A percentile compares a stretch with the other conserved stretches of the same genome.
phyloP scores from a whole-genome alignment of 108 stramenopile genomes.

The Conticribra weissflogii region DNA sequence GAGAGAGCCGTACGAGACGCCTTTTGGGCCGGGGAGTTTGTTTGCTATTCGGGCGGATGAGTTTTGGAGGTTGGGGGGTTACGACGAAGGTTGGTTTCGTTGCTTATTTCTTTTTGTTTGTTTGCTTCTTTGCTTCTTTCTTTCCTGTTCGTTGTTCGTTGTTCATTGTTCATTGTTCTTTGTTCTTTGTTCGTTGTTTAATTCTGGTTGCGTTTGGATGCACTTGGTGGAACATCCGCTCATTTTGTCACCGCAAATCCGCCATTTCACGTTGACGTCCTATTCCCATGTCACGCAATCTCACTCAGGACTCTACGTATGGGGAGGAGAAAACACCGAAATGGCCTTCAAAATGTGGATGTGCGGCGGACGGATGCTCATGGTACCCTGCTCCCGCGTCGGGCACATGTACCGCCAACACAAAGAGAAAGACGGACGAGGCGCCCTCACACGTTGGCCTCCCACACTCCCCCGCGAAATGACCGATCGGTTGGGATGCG shows the following conservation, averaged over 20 bases:
- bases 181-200: no score
- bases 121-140: background rate
- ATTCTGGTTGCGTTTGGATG: no score
- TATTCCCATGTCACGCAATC: background rate
- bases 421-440: slow-evolving; percentile 46
- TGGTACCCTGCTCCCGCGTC: slow-evolving; percentile 57
- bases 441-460: slow-evolving; percentile 48
- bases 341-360: slow-evolving; percentile 61
- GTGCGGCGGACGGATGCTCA: slow-evolving; percentile 59
- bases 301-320: slow-evolving; percentile 44
- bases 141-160: no score
- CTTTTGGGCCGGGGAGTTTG: slow-evolving; percentile 56
- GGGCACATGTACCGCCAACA: slow-evolving; percentile 54
- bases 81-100: slow-evolving; percentile 36
- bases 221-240: no score
- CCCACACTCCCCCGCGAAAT: slow-evolving; percentile 45
- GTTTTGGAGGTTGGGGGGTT: slow-evolving; percentile 63
- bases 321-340: slow-evolving; percentile 65
- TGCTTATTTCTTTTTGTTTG: background rate
- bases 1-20: slow-evolving; percentile 53
- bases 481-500: slow-evolving; percentile 41
- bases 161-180: no score
- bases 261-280: background rate
- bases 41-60: slow-evolving; percentile 58
- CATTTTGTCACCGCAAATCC: no score